phyloP scores from a whole-genome alignment of 345 rosid species.

The Euphorbia peplus region DNA sequence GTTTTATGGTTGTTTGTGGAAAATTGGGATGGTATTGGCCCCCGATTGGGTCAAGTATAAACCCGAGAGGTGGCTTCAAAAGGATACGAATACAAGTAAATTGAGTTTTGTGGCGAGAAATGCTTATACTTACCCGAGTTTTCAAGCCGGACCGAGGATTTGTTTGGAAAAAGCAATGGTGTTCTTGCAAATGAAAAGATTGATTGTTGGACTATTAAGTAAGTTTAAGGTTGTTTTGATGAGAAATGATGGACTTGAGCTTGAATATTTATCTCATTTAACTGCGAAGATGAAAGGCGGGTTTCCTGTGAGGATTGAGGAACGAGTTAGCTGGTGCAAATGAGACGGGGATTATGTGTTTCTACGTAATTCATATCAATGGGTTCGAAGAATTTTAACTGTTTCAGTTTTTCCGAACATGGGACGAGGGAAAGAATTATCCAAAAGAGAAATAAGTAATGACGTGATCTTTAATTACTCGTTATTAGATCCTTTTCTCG shows the following conservation, averaged over 20 bases:
- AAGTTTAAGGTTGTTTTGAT: conserved; percentile 50
- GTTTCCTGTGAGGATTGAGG: conserved; percentile 43
- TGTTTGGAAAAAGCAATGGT: conserved; percentile 32
- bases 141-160: conserved; percentile 33
- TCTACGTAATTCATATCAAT: no score
- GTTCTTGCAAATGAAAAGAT: conserved; percentile 29
- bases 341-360: no score
- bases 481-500: no score
- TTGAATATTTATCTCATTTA: conserved; percentile 33
- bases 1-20: no score
- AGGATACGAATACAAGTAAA: conserved; percentile 16
- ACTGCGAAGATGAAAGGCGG: conserved; percentile 64
- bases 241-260: conserved; percentile 31
- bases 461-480: no score
- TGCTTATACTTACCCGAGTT: conserved; percentile 20
- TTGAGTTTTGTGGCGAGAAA: conserved; percentile 35
- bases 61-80: conserved; percentile 26
- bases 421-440: no score
- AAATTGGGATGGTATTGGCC: conserved; percentile 21
- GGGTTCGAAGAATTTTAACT: no score
- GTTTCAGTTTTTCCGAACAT: no score
- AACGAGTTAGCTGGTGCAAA: conserved; percentile 17
- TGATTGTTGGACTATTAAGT: conserved; percentile 29
- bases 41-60: conserved; percentile 19
- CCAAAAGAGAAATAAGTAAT: no score